Conservation (phyloP, 1,139 yeast genomes). For the Zygosaccharomyces sapae region DNA sequence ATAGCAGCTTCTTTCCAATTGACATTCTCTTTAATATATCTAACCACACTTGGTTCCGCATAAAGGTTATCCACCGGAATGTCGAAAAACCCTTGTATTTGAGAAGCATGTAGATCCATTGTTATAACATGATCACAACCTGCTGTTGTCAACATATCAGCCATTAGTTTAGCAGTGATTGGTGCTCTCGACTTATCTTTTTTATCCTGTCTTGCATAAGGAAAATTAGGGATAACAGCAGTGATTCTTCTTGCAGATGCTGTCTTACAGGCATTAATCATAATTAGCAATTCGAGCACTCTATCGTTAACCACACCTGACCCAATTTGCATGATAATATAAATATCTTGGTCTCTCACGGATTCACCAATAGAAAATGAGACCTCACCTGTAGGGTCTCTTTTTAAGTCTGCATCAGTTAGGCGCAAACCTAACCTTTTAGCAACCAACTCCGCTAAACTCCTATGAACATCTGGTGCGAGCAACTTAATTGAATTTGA, state of each 20-base stretch:
- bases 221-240: conserved; percentile 92
- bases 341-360: conserved; percentile 93
- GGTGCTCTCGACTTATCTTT: conserved; percentile 97
- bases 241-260: conserved; percentile 95
- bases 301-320: conserved; percentile 89
- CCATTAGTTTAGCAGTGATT: conserved; percentile 93
- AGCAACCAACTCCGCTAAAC: conserved; percentile 82
- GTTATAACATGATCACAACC: conserved; percentile 97
- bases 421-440: conserved; percentile 57
- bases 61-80: conserved; percentile 95
- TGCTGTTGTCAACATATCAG: conserved; percentile 90
- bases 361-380: conserved; percentile 92
- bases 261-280: conserved; percentile 92
- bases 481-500: conserved; percentile 82
- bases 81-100: conserved; percentile 94
- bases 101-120: conserved; percentile 96
- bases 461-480: conserved; percentile 86
- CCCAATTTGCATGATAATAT: conserved; percentile 83
- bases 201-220: conserved; percentile 96
- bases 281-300: conserved; percentile 79
- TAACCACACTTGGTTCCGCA: conserved; percentile 91
- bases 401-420: conserved; percentile 61
- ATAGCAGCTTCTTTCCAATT: conserved; percentile 70
- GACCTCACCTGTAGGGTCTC: conserved; percentile 81
- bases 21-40: conserved; percentile 76